Conservation (phyloP, 2,329 filamentous ascomycete species). For the Pseudofabraea citricarpa region DNA sequence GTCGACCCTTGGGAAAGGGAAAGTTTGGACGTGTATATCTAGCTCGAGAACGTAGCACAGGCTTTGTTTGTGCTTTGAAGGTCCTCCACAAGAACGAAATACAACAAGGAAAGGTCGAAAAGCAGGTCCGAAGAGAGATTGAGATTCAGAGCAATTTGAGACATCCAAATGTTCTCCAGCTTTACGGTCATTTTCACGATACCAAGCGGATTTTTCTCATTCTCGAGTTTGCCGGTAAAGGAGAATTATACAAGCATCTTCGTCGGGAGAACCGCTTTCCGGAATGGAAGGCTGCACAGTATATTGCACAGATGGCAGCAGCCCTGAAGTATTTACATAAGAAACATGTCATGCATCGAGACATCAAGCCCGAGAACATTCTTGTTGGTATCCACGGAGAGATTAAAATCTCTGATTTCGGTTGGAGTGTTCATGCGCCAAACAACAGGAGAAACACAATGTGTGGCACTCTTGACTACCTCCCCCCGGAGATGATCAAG, state of each 20-base stretch:
- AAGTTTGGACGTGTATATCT: slow-evolving; percentile 73
- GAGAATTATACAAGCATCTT: slow-evolving; percentile 70
- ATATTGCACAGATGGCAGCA: slow-evolving; percentile 74
- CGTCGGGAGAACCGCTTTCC: slow-evolving; percentile 64
- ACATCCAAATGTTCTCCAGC: slow-evolving; percentile 65
- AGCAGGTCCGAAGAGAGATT: slow-evolving; percentile 68
- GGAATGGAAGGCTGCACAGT: slow-evolving; percentile 68
- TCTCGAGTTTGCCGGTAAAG: slow-evolving; percentile 67
- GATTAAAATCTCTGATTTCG: slow-evolving; percentile 98
- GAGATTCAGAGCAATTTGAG: slow-evolving; percentile 71
- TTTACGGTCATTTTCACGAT: slow-evolving; percentile 72
- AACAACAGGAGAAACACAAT: slow-evolving; percentile 92
- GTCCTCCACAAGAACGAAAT: slow-evolving; percentile 70
- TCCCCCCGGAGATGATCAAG: slow-evolving; percentile 96
- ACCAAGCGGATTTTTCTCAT: slow-evolving; percentile 70
- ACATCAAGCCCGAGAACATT: slow-evolving; percentile 98
- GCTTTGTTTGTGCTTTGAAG: slow-evolving; percentile 69
- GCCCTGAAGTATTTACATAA: slow-evolving; percentile 87
- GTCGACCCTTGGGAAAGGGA: slow-evolving; percentile 67
- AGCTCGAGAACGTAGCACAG: slow-evolving; percentile 61
- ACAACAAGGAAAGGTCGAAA: slow-evolving; percentile 63
- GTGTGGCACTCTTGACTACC: slow-evolving; percentile 95
- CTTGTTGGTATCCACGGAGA: slow-evolving; percentile 93
- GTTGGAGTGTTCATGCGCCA: slow-evolving; percentile 96
- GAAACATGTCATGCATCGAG: slow-evolving; percentile 95